phyloP scores from a whole-genome alignment of 345 rosid species.

The Isatis tinctoria region DNA sequence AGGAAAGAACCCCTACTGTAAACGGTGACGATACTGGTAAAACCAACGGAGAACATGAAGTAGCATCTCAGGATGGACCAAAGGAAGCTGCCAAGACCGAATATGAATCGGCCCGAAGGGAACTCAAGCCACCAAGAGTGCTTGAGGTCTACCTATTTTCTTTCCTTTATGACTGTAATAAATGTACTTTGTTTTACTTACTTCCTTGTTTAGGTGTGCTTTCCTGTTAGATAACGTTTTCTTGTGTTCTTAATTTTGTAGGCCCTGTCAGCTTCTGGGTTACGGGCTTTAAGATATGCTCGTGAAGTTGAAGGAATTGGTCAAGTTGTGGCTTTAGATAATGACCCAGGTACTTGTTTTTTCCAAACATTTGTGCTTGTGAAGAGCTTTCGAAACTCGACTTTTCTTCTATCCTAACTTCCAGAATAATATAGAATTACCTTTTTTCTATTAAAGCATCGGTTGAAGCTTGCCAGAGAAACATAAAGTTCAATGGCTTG shows the following conservation, averaged over 20 bases:
- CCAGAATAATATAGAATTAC: not conserved
- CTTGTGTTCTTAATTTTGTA: slow-evolving; percentile 28
- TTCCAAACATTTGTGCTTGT: not conserved
- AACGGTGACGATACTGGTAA: slow-evolving; percentile 33
- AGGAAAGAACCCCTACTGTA: slow-evolving; percentile 34
- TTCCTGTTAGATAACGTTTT: not conserved
- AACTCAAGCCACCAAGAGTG: slow-evolving; percentile 80
- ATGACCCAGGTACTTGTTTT: slow-evolving; percentile 66
- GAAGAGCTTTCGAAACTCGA: not conserved
- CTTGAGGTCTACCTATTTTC: slow-evolving; percentile 57
- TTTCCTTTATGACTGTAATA: slow-evolving; percentile 2
- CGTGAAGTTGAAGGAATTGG: slow-evolving; percentile 89
- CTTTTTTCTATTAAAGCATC: slow-evolving; percentile 46
- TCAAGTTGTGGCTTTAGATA: slow-evolving; percentile 93
- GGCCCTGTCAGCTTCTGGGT: slow-evolving; percentile 97
- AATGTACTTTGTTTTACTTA: not conserved
- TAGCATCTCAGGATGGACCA: slow-evolving; percentile 40
- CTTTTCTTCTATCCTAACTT: not conserved
- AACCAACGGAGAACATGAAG: slow-evolving; percentile 43
- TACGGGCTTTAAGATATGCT: slow-evolving; percentile 93
- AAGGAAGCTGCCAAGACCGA: slow-evolving; percentile 43
- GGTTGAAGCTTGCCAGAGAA: slow-evolving; percentile 90
- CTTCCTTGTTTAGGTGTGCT: not conserved
- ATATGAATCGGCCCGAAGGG: slow-evolving; percentile 45
- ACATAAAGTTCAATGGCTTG: slow-evolving; percentile 88